These are phyloP conservation scores for Lizonia empirigonia DNA, from an alignment of 2,329 filamentous ascomycete genomes.

Conservation along the genomic window DNA sequence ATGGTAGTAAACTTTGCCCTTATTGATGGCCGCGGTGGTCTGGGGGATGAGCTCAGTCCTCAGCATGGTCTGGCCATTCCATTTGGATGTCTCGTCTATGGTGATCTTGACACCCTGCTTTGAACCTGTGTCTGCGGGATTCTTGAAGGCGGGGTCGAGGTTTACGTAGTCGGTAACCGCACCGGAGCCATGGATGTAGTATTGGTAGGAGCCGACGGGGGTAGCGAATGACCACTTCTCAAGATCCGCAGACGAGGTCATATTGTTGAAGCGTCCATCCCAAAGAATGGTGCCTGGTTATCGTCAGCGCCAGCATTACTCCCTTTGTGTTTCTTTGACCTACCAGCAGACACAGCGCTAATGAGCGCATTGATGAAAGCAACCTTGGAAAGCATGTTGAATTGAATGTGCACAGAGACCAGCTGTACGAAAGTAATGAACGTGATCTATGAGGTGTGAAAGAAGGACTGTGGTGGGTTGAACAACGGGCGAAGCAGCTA, in stretches of 20 bases:
- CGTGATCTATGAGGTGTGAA: slow-evolving; percentile 21
- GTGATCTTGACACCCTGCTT: slow-evolving; percentile 72
- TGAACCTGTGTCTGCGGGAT: slow-evolving; percentile 66
- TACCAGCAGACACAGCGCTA: slow-evolving; percentile 43
- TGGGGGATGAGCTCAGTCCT: slow-evolving; percentile 76
- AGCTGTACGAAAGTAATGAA: slow-evolving; percentile 26
- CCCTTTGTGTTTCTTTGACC: not conserved
- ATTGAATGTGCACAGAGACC: slow-evolving; percentile 28
- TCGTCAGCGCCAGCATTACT: not conserved
- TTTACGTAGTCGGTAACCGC: slow-evolving; percentile 65
- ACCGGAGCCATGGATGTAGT: slow-evolving; percentile 74
- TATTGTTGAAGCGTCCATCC: slow-evolving; percentile 70
- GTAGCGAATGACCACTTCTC: slow-evolving; percentile 68
- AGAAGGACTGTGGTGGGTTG: slow-evolving; percentile 31
- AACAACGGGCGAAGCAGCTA: not conserved
- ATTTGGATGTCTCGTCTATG: slow-evolving; percentile 68
- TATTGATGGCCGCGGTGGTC: slow-evolving; percentile 67
- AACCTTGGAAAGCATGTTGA: slow-evolving; percentile 41
- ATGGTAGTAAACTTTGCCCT: slow-evolving; percentile 72
- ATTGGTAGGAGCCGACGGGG: slow-evolving; percentile 73
- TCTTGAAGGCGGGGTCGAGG: slow-evolving; percentile 69
- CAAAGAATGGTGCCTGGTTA: slow-evolving; percentile 58
- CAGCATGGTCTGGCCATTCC: slow-evolving; percentile 73
- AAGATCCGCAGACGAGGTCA: slow-evolving; percentile 61
- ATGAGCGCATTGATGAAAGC: slow-evolving; percentile 40